A percentile compares a stretch with the other conserved stretches of the same genome.
Evolutionary conservation across 169 alveolate genomes (phyloP).

Genomic region (Plasmodium cynomolgi): DNA sequence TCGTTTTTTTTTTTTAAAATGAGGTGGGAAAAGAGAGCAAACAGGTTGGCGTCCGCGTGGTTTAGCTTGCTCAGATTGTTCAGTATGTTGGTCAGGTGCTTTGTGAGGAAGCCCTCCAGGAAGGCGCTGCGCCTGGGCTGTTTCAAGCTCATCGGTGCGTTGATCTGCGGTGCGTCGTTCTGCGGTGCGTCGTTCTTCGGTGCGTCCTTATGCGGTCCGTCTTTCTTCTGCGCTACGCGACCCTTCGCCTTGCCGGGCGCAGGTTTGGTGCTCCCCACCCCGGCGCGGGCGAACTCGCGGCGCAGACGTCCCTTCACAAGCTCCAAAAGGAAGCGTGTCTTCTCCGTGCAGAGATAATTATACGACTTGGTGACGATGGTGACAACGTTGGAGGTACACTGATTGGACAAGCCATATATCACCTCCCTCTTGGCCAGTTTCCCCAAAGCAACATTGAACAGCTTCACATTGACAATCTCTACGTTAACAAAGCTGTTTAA

Average conservation of each 20-base stretch:
- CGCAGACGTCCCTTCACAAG: constrained; percentile 20
- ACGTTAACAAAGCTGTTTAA: constrained; percentile 42
- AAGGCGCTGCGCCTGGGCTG: not conserved
- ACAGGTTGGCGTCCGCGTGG: constrained; percentile 41
- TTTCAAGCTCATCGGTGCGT: not conserved
- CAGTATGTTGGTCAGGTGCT: constrained; percentile 54
- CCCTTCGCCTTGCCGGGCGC: not conserved
- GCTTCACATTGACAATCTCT: constrained; percentile 1
- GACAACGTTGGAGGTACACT: constrained; percentile 46
- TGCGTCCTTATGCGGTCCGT: no score
- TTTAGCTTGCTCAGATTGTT: constrained; percentile 66
- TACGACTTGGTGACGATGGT: constrained; percentile 50
- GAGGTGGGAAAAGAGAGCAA: constrained; percentile 31
- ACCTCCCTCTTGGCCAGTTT: constrained; percentile 24
- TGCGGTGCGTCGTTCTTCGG: not conserved
- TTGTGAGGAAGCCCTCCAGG: constrained; percentile 3
- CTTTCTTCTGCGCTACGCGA: no score
- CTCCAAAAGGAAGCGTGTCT: constrained; percentile 10
- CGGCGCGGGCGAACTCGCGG: not conserved
- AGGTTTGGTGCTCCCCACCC: not conserved
- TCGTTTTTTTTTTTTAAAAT: constrained; percentile 38
- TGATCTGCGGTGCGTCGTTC: no score
- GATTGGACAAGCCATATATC: constrained; percentile 22
- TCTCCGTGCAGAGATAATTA: constrained; percentile 17
- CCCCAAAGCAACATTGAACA: constrained; percentile 1